These are phyloP conservation scores for Colletotrichum incanum DNA, from an alignment of 2,329 filamentous ascomycete species.

Conservation along the genomic window DNA sequence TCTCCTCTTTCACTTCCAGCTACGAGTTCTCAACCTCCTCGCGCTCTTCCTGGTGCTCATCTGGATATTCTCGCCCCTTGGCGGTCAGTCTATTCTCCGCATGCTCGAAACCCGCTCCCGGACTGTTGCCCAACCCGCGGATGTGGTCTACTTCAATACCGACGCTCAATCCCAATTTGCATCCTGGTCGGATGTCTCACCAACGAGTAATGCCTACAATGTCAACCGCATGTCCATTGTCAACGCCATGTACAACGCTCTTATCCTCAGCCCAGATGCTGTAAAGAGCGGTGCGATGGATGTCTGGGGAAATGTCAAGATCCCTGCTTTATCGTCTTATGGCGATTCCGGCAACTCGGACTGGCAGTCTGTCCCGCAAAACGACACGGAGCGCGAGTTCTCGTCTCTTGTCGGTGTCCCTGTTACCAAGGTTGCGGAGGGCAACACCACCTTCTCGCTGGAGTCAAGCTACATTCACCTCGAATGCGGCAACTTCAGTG, in stretches of 20 bases:
- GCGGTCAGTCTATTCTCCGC: constrained; percentile 50
- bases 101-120: constrained; percentile 10
- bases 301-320: constrained; percentile 50
- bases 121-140: not conserved
- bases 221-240: not conserved
- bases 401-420: constrained; percentile 22
- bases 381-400: not conserved
- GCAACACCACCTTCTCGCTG: constrained; percentile 29
- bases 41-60: constrained; percentile 47
- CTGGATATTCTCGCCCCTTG: constrained; percentile 52
- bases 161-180: not conserved
- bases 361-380: not conserved
- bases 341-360: not conserved
- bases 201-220: not conserved
- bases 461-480: constrained; percentile 36
- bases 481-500: constrained; percentile 12
- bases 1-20: constrained; percentile 47
- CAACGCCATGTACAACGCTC: constrained; percentile 39
- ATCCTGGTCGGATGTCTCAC: not conserved
- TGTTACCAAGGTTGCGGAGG: not conserved
- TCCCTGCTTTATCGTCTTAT: constrained; percentile 43
- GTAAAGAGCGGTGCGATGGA: constrained; percentile 46
- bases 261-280: constrained; percentile 44
- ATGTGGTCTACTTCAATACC: constrained; percentile 9
- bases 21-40: constrained; percentile 48